Base-by-base conservation (phyloP, 1,139 yeast genomes). In the Pichia sp. region DNA sequence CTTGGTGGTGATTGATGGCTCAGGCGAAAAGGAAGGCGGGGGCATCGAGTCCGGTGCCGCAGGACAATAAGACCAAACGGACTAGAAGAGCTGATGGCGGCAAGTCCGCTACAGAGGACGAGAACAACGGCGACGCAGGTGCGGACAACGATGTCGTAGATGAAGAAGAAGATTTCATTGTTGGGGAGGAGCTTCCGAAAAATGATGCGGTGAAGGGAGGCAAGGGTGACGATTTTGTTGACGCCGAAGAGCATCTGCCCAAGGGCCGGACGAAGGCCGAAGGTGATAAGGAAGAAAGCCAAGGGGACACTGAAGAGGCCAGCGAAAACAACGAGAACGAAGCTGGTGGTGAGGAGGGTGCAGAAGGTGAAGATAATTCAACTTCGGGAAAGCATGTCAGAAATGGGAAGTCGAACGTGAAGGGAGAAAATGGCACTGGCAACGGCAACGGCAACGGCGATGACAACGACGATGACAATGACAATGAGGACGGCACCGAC, bases 401-500 rank as follows among this genome's bases (percentile, higher is more conserved):
- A 23, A 32, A 32, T 13, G 36, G 42, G 6, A 31, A 29, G 5
- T 38, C 34, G 8, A 51, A 46, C 13, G 57, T 32, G 26, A 23
- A 23, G 26, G 26, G 26, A 26, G 52, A 51, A 5, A 43, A 23
- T 3, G 52, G 16, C 8, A 7, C 36, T 32, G 57, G 51, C 16
- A 53, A 56, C 29, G 64, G 63, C 16, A 23, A 23, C 26, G 26
- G 26, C 26, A 23, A 23, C 26, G 26, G 26, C 26, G 26, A 23
- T 23, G 63, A 62, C 5, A 60, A 62, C 0, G 67, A 69, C 8
- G 83, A 26, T 23, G 34, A 45, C 8, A 29, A 45, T 5, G 8
- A 29, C 10, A n/a, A 30, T 30, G 38, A 45, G 11, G 19, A 45
- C 15, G 48, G 31, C 31, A 13, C 4, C 23, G 26, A 32, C 19